phyloP scores from a whole-genome alignment of 1,284 basidiomycete species.

The Cryptococcus neoformans region DNA sequence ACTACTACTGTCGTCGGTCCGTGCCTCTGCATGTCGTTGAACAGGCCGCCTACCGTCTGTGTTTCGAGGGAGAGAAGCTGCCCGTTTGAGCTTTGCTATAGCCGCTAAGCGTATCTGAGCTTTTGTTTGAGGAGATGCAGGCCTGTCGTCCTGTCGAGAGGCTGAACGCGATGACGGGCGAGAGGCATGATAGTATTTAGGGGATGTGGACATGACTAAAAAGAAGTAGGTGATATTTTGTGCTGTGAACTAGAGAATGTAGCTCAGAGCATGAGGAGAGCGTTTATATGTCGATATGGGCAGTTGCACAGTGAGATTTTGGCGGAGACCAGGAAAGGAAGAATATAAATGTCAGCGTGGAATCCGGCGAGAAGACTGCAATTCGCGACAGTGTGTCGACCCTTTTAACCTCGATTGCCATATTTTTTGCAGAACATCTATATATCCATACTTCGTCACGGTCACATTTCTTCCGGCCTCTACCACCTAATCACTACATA shows the following conservation, averaged over 20 bases:
- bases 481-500: too few species aligned
- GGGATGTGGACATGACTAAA: conserved; percentile 11
- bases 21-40: conserved; percentile 32
- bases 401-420: neutral
- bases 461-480: neutral
- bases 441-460: neutral
- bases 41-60: conserved; percentile 78
- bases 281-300: neutral
- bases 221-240: neutral
- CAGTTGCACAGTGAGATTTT: neutral
- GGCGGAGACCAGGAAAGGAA: neutral
- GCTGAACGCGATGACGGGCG: conserved; percentile 17
- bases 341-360: neutral
- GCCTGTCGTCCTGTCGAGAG: conserved; percentile 9
- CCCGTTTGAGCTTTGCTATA: conserved; percentile 83
- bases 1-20: neutral
- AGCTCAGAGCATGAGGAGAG: neutral
- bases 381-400: too few species aligned
- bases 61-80: conserved; percentile 81
- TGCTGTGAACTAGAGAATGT: neutral
- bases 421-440: neutral
- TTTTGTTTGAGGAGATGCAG: conserved; percentile 16
- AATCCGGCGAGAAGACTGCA: too few species aligned
- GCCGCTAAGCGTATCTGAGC: conserved; percentile 73
- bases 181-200: conserved; percentile 21